Percentiles rank a stretch among this genome's conserved stretches.
Conservation (phyloP, 495 filamentous ascomycete species). For the Sporormia fimetaria region DNA sequence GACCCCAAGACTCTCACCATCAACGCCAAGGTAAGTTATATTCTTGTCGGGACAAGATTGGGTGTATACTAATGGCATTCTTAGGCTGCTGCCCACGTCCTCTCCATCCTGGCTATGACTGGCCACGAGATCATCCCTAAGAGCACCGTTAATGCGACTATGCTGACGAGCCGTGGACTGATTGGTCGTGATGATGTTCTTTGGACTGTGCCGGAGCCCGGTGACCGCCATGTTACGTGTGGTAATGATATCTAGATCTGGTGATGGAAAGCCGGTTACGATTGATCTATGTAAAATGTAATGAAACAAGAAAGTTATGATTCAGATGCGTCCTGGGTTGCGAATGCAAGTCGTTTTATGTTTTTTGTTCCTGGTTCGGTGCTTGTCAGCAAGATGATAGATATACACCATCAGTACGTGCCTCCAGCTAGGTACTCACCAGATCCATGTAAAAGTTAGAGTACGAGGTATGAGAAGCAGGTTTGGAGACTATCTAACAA, state of each 20-base stretch:
- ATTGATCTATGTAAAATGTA: too few relatives aligned
- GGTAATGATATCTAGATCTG: slow-evolving; percentile 11
- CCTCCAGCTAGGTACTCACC: too few relatives aligned
- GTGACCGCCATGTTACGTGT: slow-evolving; percentile 4
- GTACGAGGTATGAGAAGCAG: too few relatives aligned
- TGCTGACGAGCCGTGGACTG: slow-evolving; percentile 9
- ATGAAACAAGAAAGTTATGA: too few relatives aligned
- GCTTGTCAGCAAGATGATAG: too few relatives aligned
- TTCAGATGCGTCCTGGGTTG: too few relatives aligned
- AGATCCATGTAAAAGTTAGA: too few relatives aligned
- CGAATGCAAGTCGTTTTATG: too few relatives aligned
- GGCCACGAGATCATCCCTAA: slow-evolving; percentile 35
- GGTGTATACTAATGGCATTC: slow-evolving; percentile 30
- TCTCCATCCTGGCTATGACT: slow-evolving; percentile 32
- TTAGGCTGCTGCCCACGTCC: slow-evolving; percentile 35
- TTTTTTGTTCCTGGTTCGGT: too few relatives aligned
- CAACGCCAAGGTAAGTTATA: slow-evolving; percentile 40
- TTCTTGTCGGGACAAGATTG: slow-evolving; percentile 20
- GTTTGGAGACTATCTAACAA: too few relatives aligned
- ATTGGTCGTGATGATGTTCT: slow-evolving; percentile 4
- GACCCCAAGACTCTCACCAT: slow-evolving; percentile 47
- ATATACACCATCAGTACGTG: too few relatives aligned
- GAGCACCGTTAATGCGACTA: slow-evolving; percentile 16
- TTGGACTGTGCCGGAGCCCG: slow-evolving; percentile 3
- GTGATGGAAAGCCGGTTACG: too few relatives aligned